Percentiles rank a stretch among this genome's conserved stretches.
Conservation (phyloP, 495 filamentous ascomycete species). For the Neurospora sp. region DNA sequence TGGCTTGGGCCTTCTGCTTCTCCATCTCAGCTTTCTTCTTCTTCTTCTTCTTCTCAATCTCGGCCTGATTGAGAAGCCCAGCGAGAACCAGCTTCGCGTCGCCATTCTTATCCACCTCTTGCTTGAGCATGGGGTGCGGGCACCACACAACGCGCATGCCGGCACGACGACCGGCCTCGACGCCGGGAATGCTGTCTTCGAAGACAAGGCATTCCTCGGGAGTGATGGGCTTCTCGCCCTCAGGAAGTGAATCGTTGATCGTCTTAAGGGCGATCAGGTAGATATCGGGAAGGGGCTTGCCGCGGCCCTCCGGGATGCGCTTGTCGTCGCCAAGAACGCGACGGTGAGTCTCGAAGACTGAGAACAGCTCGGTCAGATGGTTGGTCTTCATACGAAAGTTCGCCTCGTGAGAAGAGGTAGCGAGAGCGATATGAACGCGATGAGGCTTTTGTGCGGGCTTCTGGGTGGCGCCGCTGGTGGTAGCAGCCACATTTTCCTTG, state of each 20-base stretch:
- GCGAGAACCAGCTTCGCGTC: slow-evolving; percentile 77
- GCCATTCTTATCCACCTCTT: slow-evolving; percentile 51
- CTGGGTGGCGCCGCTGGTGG: not conserved
- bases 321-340: slow-evolving; percentile 79
- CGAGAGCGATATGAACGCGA: slow-evolving; percentile 72
- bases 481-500: no score
- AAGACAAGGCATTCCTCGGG: slow-evolving; percentile 93
- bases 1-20: slow-evolving; percentile 46
- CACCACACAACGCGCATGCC: slow-evolving; percentile 95
- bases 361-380: slow-evolving; percentile 57
- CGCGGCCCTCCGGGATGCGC: slow-evolving; percentile 66
- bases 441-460: slow-evolving; percentile 10
- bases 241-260: slow-evolving; percentile 62
- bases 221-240: slow-evolving; percentile 56
- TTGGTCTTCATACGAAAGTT: slow-evolving; percentile 76
- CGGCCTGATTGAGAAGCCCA: slow-evolving; percentile 60
- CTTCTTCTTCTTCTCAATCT: slow-evolving; percentile 44
- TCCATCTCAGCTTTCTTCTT: no score
- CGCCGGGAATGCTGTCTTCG: slow-evolving; percentile 87
- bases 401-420: slow-evolving; percentile 59
- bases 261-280: slow-evolving; percentile 78
- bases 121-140: slow-evolving; percentile 71
- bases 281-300: slow-evolving; percentile 93
- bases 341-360: slow-evolving; percentile 54
- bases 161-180: slow-evolving; percentile 81